phyloP scores from a whole-genome alignment of 257 asterid genomes.

The Penstemon eatonii region DNA sequence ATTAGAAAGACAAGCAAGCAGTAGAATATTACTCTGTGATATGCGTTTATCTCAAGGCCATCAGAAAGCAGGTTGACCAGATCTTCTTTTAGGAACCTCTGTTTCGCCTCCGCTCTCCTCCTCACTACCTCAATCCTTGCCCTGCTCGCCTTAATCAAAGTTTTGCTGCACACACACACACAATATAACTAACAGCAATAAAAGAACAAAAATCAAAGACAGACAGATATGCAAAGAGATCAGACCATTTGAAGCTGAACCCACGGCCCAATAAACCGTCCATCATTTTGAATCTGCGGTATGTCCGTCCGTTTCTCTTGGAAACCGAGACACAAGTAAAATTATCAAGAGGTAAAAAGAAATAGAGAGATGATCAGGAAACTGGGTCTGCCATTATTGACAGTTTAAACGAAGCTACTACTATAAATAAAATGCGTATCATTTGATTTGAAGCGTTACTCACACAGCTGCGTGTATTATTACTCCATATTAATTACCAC shows the following conservation, averaged over 20 bases:
- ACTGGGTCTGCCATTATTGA: slow-evolving; percentile 38
- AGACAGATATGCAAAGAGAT: slow-evolving; percentile 21
- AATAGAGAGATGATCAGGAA: slow-evolving; percentile 29
- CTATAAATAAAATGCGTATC: too few relatives aligned
- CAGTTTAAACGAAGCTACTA: slow-evolving; percentile 16
- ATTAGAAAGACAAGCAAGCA: too few relatives aligned
- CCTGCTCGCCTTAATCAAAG: slow-evolving; percentile 60
- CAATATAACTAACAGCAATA: neutral
- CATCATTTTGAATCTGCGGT: slow-evolving; percentile 57
- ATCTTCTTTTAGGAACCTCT: slow-evolving; percentile 90
- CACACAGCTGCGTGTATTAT: neutral
- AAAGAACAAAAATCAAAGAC: neutral
- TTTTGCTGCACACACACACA: slow-evolving; percentile 54
- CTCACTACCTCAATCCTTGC: slow-evolving; percentile 75
- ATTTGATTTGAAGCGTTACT: too few relatives aligned
- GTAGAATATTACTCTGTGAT: slow-evolving; percentile 61
- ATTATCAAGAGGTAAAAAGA: slow-evolving; percentile 7
- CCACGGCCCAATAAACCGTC: slow-evolving; percentile 86
- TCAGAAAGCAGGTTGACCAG: slow-evolving; percentile 80
- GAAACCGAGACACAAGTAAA: slow-evolving; percentile 14
- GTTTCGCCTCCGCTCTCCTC: slow-evolving; percentile 84
- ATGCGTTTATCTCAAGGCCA: slow-evolving; percentile 93
- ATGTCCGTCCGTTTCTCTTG: slow-evolving; percentile 32
- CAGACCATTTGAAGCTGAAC: slow-evolving; percentile 86
- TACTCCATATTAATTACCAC: neutral